These are phyloP conservation scores for Neurospora sp. DNA, from an alignment of 495 filamentous ascomycete genomes.

Conservation along the genomic window DNA sequence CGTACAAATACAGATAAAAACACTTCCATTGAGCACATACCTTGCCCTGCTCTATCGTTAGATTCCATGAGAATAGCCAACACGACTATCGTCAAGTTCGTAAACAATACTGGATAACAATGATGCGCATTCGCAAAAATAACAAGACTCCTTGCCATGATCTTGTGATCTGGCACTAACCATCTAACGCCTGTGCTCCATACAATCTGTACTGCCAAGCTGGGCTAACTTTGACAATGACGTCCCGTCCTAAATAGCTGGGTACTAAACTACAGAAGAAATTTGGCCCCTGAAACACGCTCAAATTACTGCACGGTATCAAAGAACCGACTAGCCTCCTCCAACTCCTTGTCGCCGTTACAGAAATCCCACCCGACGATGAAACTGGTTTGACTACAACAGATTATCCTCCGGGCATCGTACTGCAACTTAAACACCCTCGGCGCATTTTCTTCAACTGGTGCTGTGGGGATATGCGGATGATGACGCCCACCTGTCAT, in stretches of 20 bases:
- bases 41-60: neutral
- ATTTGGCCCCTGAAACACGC: neutral
- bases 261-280: neutral
- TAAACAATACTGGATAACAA: neutral
- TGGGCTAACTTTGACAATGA: neutral
- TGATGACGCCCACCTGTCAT: slow-evolving; percentile 6
- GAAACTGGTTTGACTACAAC: slow-evolving; percentile 77
- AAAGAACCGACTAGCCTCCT: slow-evolving; percentile 75
- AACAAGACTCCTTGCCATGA: neutral
- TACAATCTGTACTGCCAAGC: neutral
- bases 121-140: neutral
- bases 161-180: neutral
- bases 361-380: slow-evolving; percentile 99
- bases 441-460: slow-evolving; percentile 36
- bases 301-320: slow-evolving; percentile 34
- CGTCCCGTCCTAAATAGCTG: neutral
- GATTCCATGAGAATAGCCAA: neutral
- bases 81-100: neutral
- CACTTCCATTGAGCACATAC: neutral
- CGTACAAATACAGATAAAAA: neutral
- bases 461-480: slow-evolving; percentile 9
- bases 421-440: slow-evolving; percentile 98
- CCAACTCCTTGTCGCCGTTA: slow-evolving; percentile 73
- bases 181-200: neutral
- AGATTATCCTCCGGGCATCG: slow-evolving; percentile 86